A percentile compares a stretch with the other conserved stretches of the same genome.
phyloP scores from a whole-genome alignment of 352 stramenopile species.

The Pythium vanterpoolii region DNA sequence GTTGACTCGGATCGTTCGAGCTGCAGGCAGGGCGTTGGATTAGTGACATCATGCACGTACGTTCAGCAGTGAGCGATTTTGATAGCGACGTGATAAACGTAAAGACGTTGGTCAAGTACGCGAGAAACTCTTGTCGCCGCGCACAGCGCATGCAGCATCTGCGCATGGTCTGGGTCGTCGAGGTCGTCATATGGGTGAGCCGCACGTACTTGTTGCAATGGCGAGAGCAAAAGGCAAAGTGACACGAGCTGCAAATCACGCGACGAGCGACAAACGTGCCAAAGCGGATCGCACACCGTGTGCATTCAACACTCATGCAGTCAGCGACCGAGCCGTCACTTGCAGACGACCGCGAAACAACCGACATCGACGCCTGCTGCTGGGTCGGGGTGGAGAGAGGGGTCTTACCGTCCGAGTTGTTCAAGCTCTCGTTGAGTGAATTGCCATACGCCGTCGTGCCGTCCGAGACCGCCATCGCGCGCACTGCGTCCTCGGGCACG shows the following conservation, averaged over 20 bases:
- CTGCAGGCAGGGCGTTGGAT: slow-evolving; percentile 4
- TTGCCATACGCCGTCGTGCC: background rate
- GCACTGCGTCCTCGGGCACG: slow-evolving; percentile 48
- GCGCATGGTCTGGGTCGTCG: slow-evolving; percentile 31
- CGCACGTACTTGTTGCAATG: slow-evolving; percentile 55
- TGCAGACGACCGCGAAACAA: slow-evolving; percentile 15
- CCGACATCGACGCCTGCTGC: slow-evolving; percentile 13
- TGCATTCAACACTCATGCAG: slow-evolving; percentile 26
- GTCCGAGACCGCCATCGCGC: slow-evolving; percentile 11
- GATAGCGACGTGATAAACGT: slow-evolving; percentile 37
- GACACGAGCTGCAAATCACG: slow-evolving; percentile 60
- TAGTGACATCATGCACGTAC: slow-evolving; percentile 14
- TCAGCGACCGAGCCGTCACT: slow-evolving; percentile 1
- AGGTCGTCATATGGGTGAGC: no score
- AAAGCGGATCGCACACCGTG: slow-evolving; percentile 54
- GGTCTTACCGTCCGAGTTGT: background rate
- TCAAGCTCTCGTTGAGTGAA: slow-evolving; percentile 12
- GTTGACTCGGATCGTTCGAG: background rate
- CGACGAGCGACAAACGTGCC: slow-evolving; percentile 39
- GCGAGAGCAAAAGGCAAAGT: slow-evolving; percentile 49
- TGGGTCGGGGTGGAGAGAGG: background rate
- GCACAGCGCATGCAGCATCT: slow-evolving; percentile 54
- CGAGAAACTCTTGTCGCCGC: slow-evolving; percentile 55
- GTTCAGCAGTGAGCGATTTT: slow-evolving; percentile 14
- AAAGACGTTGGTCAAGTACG: slow-evolving; percentile 33